Base-by-base conservation (phyloP, 495 filamentous ascomycete species). In the Tuber melanosporum region DNA sequence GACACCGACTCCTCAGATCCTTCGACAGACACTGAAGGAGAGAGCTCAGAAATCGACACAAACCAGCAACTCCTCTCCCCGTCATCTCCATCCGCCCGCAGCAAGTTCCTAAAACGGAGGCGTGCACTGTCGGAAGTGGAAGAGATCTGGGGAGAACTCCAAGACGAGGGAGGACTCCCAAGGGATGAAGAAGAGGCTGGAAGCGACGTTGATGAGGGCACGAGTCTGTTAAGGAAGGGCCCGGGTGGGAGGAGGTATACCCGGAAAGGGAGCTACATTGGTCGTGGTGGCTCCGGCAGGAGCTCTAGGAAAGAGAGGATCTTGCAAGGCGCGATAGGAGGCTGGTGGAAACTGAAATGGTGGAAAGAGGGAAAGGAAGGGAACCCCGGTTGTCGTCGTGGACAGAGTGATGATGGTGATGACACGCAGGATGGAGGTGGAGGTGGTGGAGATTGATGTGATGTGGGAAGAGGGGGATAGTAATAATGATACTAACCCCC, bases 81-180 rank as follows among this genome's bases (percentile, higher is more conserved):
- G 2, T 39, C 32, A 62, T 83, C 73, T 49, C 79, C 73, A 73
- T 75, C 44, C 81, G 84, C 4, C 80, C 49, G n/a, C 14, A 71
- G 36, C 57, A 73, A 43, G 19, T 75, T 76, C 77, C 57, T 80
- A 19, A 79, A 78, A 44, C 84, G 43, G 76, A 84, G 77, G 81
- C 85, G 72, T 85, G 85, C 52, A 76, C 83, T 74, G 80, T 83
- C 69, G 76, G 85, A 91, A 77, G 87, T 86, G 15, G 88, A 89
- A 74, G 90, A 91, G 75, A 92, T 90, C 76, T 90, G 90, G 89
- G 89, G 87, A 71, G 90, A 90, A 79, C 85, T 91, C n/a, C 86
- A 90, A 85, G 89, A 91, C 82, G 87, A 87, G 80, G 84, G 86
- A 75, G 83, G 20, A 46, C 45, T 45, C 49, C 42, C 15, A 19